Conservation (phyloP, 352 stramenopile species). For the Thalassiosira mediterranea region DNA sequence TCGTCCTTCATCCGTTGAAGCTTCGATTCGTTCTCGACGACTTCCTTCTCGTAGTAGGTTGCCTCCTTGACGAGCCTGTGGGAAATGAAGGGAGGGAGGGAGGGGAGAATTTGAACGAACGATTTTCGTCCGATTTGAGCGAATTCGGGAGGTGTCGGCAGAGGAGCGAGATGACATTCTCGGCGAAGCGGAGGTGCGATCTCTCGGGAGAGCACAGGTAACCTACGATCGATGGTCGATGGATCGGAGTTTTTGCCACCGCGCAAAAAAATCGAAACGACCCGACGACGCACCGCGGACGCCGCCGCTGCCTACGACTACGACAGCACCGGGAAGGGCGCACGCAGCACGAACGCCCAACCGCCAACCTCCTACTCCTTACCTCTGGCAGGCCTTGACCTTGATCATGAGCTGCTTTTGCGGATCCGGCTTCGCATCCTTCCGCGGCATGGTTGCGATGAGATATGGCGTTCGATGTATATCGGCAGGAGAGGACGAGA, state of each 20-base stretch:
- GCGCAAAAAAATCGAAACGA: background rate
- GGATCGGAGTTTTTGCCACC: background rate
- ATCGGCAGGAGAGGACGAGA: too few relatives aligned
- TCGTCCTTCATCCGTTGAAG: conserved; percentile 84
- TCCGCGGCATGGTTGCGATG: conserved; percentile 40
- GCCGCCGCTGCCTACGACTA: too few relatives aligned
- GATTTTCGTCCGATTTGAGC: background rate
- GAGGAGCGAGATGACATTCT: too few relatives aligned
- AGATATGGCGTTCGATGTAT: too few relatives aligned
- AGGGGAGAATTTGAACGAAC: background rate
- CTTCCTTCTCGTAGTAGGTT: conserved; percentile 84
- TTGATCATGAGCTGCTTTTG: conserved; percentile 82
- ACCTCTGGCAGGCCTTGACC: conserved; percentile 80
- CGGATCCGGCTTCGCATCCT: conserved; percentile 49
- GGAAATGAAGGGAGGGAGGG: background rate
- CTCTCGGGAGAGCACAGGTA: background rate
- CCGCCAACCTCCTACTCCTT: conserved; percentile 3
- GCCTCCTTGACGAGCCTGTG: conserved; percentile 84
- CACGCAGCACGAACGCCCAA: too few relatives aligned
- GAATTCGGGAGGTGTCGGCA: background rate
- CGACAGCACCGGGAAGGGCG: too few relatives aligned
- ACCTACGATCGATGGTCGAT: conserved; percentile 10
- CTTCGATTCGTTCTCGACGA: conserved; percentile 82
- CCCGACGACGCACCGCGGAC: too few relatives aligned
- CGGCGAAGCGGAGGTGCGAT: background rate